Conservation (phyloP, 192 early-diverging fungal species). For the Pilaira anomala region DNA sequence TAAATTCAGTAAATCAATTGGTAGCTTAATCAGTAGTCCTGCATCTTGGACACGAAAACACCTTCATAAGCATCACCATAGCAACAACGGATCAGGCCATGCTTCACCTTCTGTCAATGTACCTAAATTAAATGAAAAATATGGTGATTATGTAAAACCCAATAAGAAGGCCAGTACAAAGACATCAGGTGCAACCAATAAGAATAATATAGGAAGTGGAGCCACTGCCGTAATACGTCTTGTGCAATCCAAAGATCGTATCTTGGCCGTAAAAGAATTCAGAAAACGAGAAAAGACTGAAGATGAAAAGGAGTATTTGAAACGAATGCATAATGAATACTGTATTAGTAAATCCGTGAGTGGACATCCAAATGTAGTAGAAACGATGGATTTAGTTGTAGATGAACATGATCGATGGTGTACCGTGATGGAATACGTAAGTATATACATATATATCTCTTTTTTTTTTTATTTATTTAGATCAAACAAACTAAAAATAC, state of each 20-base stretch:
- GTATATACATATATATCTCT: slow-evolving; percentile 3
- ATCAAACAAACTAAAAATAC: no score
- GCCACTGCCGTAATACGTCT: slow-evolving; percentile 88
- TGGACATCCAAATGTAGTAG: slow-evolving; percentile 89
- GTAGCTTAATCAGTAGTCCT: not conserved
- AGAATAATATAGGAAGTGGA: slow-evolving; percentile 72
- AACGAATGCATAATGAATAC: slow-evolving; percentile 94
- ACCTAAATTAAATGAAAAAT: slow-evolving; percentile 12
- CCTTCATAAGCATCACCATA: not conserved
- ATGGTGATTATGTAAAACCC: slow-evolving; percentile 25
- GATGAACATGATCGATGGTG: slow-evolving; percentile 87
- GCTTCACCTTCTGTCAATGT: slow-evolving; percentile 8
- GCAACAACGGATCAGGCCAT: not conserved
- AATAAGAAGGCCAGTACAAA: slow-evolving; percentile 1
- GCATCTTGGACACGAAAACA: slow-evolving; percentile 5
- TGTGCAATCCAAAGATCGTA: slow-evolving; percentile 65
- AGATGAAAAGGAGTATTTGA: slow-evolving; percentile 91
- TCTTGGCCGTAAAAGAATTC: slow-evolving; percentile 95
- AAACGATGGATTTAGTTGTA: slow-evolving; percentile 93
- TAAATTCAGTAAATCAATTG: not conserved
- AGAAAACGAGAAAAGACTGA: slow-evolving; percentile 74
- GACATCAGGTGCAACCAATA: slow-evolving; percentile 7
- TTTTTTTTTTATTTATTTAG: slow-evolving; percentile 14
- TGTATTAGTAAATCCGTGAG: slow-evolving; percentile 91
- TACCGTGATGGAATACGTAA: slow-evolving; percentile 68